These are phyloP conservation scores for Kurtzmaniella quercitrusa DNA, from an alignment of 1,139 yeast genomes.

Conservation along the genomic window DNA sequence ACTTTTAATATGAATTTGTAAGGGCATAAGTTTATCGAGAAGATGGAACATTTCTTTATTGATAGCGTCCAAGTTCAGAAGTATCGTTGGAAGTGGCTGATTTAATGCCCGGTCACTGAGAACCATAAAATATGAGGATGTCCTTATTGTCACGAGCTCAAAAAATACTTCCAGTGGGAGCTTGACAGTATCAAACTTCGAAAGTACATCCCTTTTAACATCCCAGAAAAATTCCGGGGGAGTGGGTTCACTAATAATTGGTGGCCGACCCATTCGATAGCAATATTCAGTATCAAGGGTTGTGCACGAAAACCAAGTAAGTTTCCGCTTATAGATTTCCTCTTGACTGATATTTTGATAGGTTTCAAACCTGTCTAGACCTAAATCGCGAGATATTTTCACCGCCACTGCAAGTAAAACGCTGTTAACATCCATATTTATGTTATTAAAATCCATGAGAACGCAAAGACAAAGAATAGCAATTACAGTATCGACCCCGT, in stretches of 20 bases:
- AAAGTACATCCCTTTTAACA: background rate
- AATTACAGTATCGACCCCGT: slow-evolving; percentile 48
- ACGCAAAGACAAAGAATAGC: slow-evolving; percentile 44
- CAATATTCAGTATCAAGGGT: slow-evolving; percentile 52
- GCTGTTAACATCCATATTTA: slow-evolving; percentile 46
- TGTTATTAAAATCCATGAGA: slow-evolving; percentile 17
- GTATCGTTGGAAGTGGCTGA: slow-evolving; percentile 16
- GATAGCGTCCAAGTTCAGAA: slow-evolving; percentile 15
- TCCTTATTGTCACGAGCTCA: slow-evolving; percentile 22
- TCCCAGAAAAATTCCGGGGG: background rate
- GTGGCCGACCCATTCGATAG: slow-evolving; percentile 58
- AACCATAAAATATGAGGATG: slow-evolving; percentile 25
- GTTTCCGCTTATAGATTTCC: slow-evolving; percentile 37
- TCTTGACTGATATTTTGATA: slow-evolving; percentile 30
- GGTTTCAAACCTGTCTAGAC: slow-evolving; percentile 58
- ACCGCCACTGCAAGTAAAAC: slow-evolving; percentile 49
- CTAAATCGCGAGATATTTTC: slow-evolving; percentile 60
- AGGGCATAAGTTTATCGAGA: slow-evolving; percentile 12
- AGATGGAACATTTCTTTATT: slow-evolving; percentile 20
- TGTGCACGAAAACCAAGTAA: slow-evolving; percentile 57
- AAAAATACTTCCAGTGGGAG: slow-evolving; percentile 13
- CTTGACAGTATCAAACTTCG: background rate
- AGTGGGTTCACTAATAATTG: slow-evolving; percentile 30
- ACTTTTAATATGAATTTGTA: background rate
- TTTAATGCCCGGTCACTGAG: slow-evolving; percentile 25